Evolutionary conservation across 140 eudicot genomes (phyloP), one percentile per base, ranked within the genome.

Genomic region (Flaveria floridana): DNA sequence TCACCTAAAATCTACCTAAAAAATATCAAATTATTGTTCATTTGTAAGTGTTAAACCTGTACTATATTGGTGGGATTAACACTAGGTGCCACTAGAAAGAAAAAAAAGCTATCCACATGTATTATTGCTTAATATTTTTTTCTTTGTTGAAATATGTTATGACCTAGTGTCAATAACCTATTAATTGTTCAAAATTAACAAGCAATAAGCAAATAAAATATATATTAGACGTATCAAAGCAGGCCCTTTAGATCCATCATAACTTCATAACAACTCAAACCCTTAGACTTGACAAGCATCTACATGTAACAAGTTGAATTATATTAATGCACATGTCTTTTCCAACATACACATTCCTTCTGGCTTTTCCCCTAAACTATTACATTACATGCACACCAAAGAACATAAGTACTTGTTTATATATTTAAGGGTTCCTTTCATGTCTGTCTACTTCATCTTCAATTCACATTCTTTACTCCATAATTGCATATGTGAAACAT

Each of bases 361-460:
- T 79, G 70, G 47, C 44, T 56, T 53, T 42, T 72, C 51, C 63
- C 70, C 44, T 65, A 30, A 72, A 42, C 21, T 44, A 72, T 57
- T 62, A 44, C 41, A 44, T 44, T 44, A 78, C 51, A 23, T 23
- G 47, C 19, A 28, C 26, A 53, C 56, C 26, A 70, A 56, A 59
- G n/a, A 69, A 78, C 76, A 50, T 12, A 70, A 39, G 23, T 62
- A 71, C 59, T 78, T 78, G 50, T 71, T 78, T 80, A 74, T 57
- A 37, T 61, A 67, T 46, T 18, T 59, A 26, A 55, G n/a, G 76
- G 80, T 80, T 62, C 70, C 58, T 81, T 81, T 81, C 81, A 28
- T 70, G 65, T 26, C 42, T 58, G 79, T 77, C 85, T 68, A 82
- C 76, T 46, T 76, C 79, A 26, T 39, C 71, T 67, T 65, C 79